A percentile compares a stretch with the other conserved stretches of the same genome.
Conservation (phyloP, 306 rosid genomes). For the Cajanus cajan region DNA sequence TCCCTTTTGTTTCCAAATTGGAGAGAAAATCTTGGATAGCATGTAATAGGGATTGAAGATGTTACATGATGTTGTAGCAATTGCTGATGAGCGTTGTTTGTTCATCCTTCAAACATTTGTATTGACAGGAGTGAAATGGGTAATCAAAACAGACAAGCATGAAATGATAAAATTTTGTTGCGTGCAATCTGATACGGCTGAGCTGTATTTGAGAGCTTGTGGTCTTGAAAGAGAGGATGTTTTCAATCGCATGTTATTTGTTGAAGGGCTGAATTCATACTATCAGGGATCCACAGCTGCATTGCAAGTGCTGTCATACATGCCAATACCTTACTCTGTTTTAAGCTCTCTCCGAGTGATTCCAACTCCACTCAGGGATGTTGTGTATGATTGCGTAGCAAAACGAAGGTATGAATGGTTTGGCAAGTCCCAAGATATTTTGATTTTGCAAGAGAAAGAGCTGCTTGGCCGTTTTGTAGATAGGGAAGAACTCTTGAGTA, state of each 20-base stretch:
- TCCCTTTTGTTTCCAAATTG: too few species aligned
- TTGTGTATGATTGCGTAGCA: conserved; percentile 60
- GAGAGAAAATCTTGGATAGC: too few species aligned
- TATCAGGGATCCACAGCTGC: conserved; percentile 82
- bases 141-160: conserved; percentile 60
- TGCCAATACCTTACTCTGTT: conserved; percentile 76
- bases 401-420: conserved; percentile 58
- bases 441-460: conserved; percentile 65
- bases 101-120: not conserved
- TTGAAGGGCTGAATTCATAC: conserved; percentile 59
- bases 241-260: conserved; percentile 54
- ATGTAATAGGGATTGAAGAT: too few species aligned
- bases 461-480: conserved; percentile 85
- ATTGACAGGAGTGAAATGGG: conserved; percentile 67
- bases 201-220: conserved; percentile 61
- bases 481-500: conserved; percentile 61
- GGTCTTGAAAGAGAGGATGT: conserved; percentile 70
- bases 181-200: conserved; percentile 69
- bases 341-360: conserved; percentile 50
- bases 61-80: too few species aligned
- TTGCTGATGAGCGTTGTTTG: not conserved
- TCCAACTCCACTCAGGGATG: conserved; percentile 69
- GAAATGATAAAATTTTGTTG: conserved; percentile 74
- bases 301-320: conserved; percentile 62
- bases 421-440: conserved; percentile 60